These are phyloP conservation scores for Coelastrella sp. DNA, from an alignment of 139 green algal species.

Conservation along the genomic window DNA sequence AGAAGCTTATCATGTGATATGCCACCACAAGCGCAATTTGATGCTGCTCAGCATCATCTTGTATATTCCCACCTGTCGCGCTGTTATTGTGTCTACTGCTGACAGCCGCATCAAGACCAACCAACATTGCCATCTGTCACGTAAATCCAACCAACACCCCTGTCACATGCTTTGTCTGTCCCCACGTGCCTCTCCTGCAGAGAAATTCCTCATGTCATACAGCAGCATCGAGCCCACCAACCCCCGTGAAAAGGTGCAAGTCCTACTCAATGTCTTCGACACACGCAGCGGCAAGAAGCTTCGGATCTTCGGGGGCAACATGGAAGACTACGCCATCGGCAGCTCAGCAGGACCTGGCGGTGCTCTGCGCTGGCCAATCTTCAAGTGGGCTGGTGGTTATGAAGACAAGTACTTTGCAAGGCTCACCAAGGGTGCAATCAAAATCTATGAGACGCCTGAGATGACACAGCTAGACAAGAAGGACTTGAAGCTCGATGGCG, in stretches of 20 bases:
- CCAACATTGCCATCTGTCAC: too few species aligned
- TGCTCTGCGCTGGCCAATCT: slow-evolving; percentile 41
- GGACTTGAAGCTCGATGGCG: slow-evolving; percentile 90
- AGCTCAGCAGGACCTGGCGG: slow-evolving; percentile 57
- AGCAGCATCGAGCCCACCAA: slow-evolving; percentile 71
- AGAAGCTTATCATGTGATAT: too few species aligned
- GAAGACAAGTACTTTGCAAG: slow-evolving; percentile 91
- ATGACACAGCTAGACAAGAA: slow-evolving; percentile 96
- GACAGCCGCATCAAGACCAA: background rate
- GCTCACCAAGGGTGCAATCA: slow-evolving; percentile 84
- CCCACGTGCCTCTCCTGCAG: slow-evolving; percentile 48
- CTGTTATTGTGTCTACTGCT: too few species aligned
- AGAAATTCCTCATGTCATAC: slow-evolving; percentile 92
- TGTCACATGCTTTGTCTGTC: background rate
- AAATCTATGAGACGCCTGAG: slow-evolving; percentile 88
- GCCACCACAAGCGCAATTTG: too few species aligned
- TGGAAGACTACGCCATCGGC: slow-evolving; percentile 86
- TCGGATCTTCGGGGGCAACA: slow-evolving; percentile 75
- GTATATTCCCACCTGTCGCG: too few species aligned
- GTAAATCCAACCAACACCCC: too few species aligned
- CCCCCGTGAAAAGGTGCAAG: slow-evolving; percentile 65
- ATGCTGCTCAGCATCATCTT: too few species aligned
- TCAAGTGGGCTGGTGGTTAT: slow-evolving; percentile 84
- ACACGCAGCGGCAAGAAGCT: slow-evolving; percentile 63
- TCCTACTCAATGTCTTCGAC: slow-evolving; percentile 48